These are phyloP conservation scores for Suhomyces bolitotheri DNA, from an alignment of 1,139 yeast species.

Conservation along the genomic window DNA sequence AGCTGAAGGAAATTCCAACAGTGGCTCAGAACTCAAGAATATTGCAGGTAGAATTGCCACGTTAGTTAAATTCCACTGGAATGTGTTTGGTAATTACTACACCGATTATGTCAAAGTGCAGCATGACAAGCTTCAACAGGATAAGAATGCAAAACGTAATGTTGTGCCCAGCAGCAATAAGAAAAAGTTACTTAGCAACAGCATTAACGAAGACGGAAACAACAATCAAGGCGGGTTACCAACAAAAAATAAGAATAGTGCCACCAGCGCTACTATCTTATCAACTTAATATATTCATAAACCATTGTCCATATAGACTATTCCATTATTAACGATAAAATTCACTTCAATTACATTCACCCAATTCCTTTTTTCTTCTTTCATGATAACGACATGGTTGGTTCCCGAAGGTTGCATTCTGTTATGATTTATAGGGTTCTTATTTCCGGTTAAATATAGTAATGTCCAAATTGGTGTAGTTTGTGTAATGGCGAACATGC, in stretches of 20 bases:
- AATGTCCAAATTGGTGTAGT: constrained; percentile 1
- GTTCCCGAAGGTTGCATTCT: constrained; percentile 4
- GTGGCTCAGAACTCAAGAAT: constrained; percentile 41
- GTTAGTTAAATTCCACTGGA: constrained; percentile 70
- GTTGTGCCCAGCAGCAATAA: constrained; percentile 12
- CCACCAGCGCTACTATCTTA: constrained; percentile 14
- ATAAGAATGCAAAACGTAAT: constrained; percentile 17
- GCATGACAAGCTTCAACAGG: constrained; percentile 21
- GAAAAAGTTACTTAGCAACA: constrained; percentile 11
- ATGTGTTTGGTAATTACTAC: constrained; percentile 64
- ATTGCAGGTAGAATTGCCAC: constrained; percentile 56
- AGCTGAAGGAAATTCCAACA: constrained; percentile 3
- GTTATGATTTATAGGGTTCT: constrained; percentile 6
- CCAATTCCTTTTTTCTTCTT: constrained; percentile 1
- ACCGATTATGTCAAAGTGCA: constrained; percentile 25
- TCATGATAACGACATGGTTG: constrained; percentile 3
- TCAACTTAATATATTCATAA: constrained; percentile 11
- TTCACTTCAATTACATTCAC: constrained; percentile 6
- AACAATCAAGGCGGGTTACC: constrained; percentile 10
- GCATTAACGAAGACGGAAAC: constrained; percentile 12
- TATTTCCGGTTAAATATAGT: constrained; percentile 6
- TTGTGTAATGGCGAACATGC: too few relatives aligned
- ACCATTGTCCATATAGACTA: constrained; percentile 6
- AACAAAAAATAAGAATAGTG: constrained; percentile 12
- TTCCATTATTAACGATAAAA: constrained; percentile 5